Percentiles rank a stretch among this genome's conserved stretches.
Conservation (phyloP, 148 eudicot genomes). For the Salicornia ramosissima region DNA sequence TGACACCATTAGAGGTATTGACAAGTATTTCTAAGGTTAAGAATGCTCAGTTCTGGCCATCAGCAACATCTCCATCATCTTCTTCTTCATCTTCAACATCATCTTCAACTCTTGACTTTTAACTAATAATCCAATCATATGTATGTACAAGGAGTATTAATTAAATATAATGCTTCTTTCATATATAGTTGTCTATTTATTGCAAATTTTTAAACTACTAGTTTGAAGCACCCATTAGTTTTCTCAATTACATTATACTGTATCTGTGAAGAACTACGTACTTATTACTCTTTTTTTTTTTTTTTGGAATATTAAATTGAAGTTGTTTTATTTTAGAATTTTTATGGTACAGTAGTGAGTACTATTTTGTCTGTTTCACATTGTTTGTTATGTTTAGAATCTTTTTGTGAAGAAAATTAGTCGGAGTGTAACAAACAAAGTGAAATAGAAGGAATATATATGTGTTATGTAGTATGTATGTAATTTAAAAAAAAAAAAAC, state of each 20-base stretch:
- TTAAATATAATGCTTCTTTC: no score
- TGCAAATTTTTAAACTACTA: conserved; percentile 19
- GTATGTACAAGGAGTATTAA: neutral
- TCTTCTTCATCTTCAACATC: conserved; percentile 31
- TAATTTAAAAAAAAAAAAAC: no score
- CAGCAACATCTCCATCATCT: conserved; percentile 38
- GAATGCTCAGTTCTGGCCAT: conserved; percentile 81
- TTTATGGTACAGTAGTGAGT: neutral
- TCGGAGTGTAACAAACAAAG: no score
- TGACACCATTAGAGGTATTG: conserved; percentile 61
- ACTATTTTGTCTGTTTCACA: neutral
- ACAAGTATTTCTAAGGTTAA: conserved; percentile 80
- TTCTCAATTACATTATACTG: neutral
- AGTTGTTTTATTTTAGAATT: neutral
- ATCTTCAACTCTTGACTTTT: conserved; percentile 19
- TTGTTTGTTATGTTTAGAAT: no score
- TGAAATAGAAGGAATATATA: no score
- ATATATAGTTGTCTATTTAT: no score
- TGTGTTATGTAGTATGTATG: no score
- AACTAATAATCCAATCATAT: conserved; percentile 1
- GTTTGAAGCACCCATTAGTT: conserved; percentile 13
- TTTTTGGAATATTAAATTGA: neutral
- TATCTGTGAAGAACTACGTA: conserved; percentile 16
- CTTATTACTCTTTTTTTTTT: neutral
- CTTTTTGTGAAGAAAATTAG: no score